A percentile compares a stretch with the other conserved stretches of the same genome.
Evolutionary conservation across 2,329 filamentous ascomycete genomes (phyloP).

Genomic region (Colletotrichum liaoningense): DNA sequence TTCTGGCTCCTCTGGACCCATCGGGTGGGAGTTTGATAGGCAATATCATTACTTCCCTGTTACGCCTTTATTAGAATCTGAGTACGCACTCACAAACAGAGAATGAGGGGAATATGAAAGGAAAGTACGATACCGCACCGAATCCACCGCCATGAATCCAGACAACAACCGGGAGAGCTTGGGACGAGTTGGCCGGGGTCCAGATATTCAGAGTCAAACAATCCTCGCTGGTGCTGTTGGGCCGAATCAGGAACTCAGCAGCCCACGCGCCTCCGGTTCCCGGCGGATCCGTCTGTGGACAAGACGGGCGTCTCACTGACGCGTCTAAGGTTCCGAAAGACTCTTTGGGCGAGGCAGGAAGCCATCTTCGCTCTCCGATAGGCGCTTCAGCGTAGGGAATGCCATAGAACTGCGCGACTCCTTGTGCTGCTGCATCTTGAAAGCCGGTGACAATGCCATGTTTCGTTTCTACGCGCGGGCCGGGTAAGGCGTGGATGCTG

Average conservation of each 20-base stretch:
- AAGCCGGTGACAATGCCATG: neutral
- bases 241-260: neutral
- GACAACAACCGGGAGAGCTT: neutral
- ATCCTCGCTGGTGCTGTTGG: neutral
- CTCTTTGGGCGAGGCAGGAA: neutral
- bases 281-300: neutral
- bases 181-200: too few species aligned
- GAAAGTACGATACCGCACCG: neutral
- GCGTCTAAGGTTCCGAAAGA: neutral
- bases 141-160: neutral
- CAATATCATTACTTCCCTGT: neutral
- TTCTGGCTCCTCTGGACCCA: neutral
- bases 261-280: neutral
- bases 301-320: neutral
- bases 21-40: neutral
- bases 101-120: neutral
- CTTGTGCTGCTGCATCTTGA: neutral
- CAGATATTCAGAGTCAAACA: neutral
- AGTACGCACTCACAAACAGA: too few species aligned
- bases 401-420: neutral
- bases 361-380: neutral
- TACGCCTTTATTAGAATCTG: neutral
- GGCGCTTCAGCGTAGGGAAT: neutral
- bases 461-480: neutral
- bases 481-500: neutral